Base-by-base conservation (phyloP, 805 yeast genomes). In the Sugiyamaella smithiae region DNA sequence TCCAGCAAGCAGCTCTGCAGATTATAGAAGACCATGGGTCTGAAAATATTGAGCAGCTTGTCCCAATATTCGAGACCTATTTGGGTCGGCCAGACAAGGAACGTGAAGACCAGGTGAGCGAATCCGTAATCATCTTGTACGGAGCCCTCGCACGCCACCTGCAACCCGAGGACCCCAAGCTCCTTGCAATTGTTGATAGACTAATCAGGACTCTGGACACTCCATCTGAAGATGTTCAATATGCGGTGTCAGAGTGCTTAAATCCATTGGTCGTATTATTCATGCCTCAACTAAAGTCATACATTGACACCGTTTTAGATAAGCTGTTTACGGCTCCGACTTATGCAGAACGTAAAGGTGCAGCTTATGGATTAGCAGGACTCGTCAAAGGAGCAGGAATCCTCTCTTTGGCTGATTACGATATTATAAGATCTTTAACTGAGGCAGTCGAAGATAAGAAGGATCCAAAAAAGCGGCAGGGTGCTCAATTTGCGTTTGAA, bases 341-440 rank as follows among this genome's bases (percentile, higher is more conserved):
- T 38, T 65, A 74, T 4, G 67, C 69, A 4, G 71, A 74, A n/a
- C 77, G 96, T 63, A 78, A 91, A 56, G 99, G 98, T 61, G 91
- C 97, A 1, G 98, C 98, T 1, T 89, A 87, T 69, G 99, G 98
- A 66, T 77, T 93, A 58, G 86, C 98, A 19, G 99, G 99, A 54
- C 68, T 93, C 40, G 91, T 86, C 2, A 84, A 87, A 61, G 99
- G 99, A 50, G 77, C 81, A 19, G 99, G 99, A 57, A 80, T 93
- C 46, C 75, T 80, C 51, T 76, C 95, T 0, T 69, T 93, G 45
- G 76, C 87, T 8, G 84, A 84, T 43, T 81, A 78, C 61, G 96
- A 88, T 59, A 75, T 93, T 37, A 81, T 88, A 49, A 76, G 96
- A 48, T 77, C 76, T 38, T 69, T 93, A 52, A 75, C 79, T 4